phyloP scores from a whole-genome alignment of 2,329 filamentous ascomycete species.

The Talaromyces funiculosus region DNA sequence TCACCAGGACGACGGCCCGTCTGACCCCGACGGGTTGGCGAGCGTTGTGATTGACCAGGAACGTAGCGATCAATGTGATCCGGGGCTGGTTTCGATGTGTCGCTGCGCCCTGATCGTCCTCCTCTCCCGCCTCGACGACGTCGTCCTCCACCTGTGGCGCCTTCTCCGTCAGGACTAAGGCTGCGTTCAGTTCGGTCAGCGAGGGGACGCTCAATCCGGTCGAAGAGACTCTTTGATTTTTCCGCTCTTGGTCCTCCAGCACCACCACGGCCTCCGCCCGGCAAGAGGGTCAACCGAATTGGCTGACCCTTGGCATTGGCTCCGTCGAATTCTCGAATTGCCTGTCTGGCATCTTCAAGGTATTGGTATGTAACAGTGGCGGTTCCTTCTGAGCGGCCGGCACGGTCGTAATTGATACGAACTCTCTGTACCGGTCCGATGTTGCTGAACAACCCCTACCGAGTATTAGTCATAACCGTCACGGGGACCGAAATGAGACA shows the following conservation, averaged over 20 bases:
- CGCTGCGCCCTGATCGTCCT: slow-evolving; percentile 41
- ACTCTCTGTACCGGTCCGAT: slow-evolving; percentile 68
- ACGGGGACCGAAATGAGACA: neutral
- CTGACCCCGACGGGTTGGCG: slow-evolving; percentile 38
- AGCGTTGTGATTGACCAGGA: slow-evolving; percentile 50
- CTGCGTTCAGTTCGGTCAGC: slow-evolving; percentile 35
- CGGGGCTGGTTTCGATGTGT: slow-evolving; percentile 51
- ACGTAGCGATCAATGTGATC: slow-evolving; percentile 75
- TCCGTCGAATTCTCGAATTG: slow-evolving; percentile 76
- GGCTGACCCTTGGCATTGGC: slow-evolving; percentile 87
- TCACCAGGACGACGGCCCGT: slow-evolving; percentile 37
- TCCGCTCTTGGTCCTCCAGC: slow-evolving; percentile 39
- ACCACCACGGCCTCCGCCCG: slow-evolving; percentile 32
- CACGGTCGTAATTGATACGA: slow-evolving; percentile 75
- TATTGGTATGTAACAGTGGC: slow-evolving; percentile 77
- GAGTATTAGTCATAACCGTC: neutral
- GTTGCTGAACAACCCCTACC: slow-evolving; percentile 69
- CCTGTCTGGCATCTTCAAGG: slow-evolving; percentile 64
- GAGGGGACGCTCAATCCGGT: slow-evolving; percentile 49
- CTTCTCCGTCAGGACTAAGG: slow-evolving; percentile 35
- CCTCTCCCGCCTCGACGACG: slow-evolving; percentile 19
- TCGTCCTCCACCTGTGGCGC: slow-evolving; percentile 28
- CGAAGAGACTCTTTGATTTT: slow-evolving; percentile 59
- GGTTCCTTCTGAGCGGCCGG: slow-evolving; percentile 77
- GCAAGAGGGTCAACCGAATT: slow-evolving; percentile 66